These are phyloP conservation scores for Phialophora chinensis DNA, from an alignment of 2,329 filamentous ascomycete genomes.

Conservation along the genomic window DNA sequence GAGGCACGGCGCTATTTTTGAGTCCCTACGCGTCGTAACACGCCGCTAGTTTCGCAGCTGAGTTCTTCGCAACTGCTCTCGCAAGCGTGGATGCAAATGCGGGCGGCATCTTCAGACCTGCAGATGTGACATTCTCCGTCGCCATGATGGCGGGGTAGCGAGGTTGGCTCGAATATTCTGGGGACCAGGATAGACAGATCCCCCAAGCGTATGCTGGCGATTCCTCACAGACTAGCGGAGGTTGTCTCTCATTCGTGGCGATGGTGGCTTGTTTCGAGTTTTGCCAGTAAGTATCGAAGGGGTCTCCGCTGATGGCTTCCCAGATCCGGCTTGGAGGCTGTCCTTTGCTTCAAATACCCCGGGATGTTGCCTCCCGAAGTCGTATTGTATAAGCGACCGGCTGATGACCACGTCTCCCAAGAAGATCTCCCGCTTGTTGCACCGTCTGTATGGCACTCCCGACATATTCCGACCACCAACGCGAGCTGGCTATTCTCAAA, in stretches of 20 bases:
- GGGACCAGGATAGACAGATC: not conserved
- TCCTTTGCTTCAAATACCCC: not conserved
- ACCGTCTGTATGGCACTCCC: constrained; percentile 44
- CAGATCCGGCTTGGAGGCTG: not conserved
- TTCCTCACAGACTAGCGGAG: not conserved
- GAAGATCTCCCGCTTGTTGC: constrained; percentile 33
- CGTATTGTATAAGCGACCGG: constrained; percentile 16
- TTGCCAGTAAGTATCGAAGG: not conserved
- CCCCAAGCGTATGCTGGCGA: not conserved
- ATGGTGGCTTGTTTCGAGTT: constrained; percentile 10
- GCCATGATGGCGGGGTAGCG: not conserved
- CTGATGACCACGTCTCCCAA: constrained; percentile 46
- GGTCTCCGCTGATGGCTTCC: constrained; percentile 3
- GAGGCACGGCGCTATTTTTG: not conserved
- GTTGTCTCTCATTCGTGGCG: not conserved
- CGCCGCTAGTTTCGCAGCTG: not conserved
- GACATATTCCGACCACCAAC: constrained; percentile 51
- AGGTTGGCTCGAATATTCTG: not conserved
- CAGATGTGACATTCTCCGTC: constrained; percentile 1
- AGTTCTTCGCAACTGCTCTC: constrained; percentile 12
- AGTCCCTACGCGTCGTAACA: not conserved
- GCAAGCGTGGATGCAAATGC: not conserved
- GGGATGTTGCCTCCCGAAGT: constrained; percentile 1
- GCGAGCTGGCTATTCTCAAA: constrained; percentile 45
- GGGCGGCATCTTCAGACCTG: not conserved